Percentiles rank a stretch among this genome's conserved stretches.
Evolutionary conservation across 2,329 filamentous ascomycete genomes (phyloP).

Genomic region (Thielaviopsis euricoi): DNA sequence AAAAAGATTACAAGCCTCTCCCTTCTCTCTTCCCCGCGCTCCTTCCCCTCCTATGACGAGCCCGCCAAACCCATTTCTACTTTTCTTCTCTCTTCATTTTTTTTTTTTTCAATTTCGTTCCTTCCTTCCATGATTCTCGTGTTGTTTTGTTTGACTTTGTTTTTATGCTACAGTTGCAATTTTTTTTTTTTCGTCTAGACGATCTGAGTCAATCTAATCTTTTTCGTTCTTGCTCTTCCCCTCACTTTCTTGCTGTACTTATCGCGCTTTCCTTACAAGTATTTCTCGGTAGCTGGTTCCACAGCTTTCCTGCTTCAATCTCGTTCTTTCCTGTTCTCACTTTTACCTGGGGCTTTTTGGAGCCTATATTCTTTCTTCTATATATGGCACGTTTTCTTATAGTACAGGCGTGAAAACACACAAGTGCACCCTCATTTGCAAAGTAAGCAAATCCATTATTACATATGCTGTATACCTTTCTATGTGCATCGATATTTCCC

Average conservation of each 20-base stretch:
- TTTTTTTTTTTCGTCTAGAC: background rate
- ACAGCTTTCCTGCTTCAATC: too few relatives aligned
- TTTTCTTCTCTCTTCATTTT: too few relatives aligned
- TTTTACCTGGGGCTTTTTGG: too few relatives aligned
- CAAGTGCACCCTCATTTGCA: too few relatives aligned
- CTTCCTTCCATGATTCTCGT: background rate
- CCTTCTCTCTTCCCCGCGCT: background rate
- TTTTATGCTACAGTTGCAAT: background rate
- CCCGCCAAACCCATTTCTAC: background rate
- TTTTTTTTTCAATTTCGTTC: too few relatives aligned
- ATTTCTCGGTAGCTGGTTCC: background rate
- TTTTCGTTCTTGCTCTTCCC: background rate
- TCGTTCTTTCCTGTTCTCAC: too few relatives aligned
- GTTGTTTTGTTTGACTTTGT: background rate
- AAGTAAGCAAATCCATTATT: too few relatives aligned
- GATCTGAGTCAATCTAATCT: background rate
- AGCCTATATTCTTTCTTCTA: too few relatives aligned
- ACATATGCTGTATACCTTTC: too few relatives aligned
- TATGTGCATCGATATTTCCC: too few relatives aligned
- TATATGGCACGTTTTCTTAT: too few relatives aligned
- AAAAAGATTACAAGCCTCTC: background rate
- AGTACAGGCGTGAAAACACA: too few relatives aligned
- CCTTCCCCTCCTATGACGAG: background rate
- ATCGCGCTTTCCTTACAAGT: background rate
- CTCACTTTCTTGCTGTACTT: background rate